Percentiles rank a stretch among this genome's conserved stretches.
Evolutionary conservation across 1,284 basidiomycete genomes (phyloP).

Genomic region (Ceratobasidium papillatum): DNA sequence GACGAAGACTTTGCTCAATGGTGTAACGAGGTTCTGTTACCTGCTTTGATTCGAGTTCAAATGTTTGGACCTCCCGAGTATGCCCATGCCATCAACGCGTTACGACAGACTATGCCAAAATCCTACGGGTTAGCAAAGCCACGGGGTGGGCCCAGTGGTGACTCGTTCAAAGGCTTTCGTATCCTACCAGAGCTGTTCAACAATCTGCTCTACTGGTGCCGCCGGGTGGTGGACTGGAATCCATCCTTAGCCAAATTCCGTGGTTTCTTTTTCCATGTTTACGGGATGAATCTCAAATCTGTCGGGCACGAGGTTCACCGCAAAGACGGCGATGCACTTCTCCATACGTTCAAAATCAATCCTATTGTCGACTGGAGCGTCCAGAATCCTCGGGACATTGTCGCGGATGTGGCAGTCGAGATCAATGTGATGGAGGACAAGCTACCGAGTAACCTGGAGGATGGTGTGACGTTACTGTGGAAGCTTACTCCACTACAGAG

Average conservation of each 20-base stretch:
- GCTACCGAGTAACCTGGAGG: background rate
- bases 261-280: slow-evolving; percentile 14
- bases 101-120: background rate
- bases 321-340: background rate
- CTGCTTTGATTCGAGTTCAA: background rate
- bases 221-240: background rate
- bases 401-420: slow-evolving; percentile 4
- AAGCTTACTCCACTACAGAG: background rate
- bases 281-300: background rate
- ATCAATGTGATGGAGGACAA: background rate
- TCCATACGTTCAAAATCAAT: background rate
- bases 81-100: background rate
- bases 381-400: slow-evolving; percentile 22
- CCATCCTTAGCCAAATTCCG: background rate
- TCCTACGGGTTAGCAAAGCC: background rate
- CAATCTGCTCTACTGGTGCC: background rate
- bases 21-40: background rate
- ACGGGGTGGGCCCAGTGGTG: background rate
- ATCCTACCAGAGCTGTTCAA: slow-evolving; percentile 3
- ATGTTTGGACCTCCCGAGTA: background rate
- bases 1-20: background rate
- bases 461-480: slow-evolving; percentile 10
- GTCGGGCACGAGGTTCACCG: background rate
- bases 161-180: background rate
- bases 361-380: slow-evolving; percentile 28